phyloP scores from a whole-genome alignment of 2,329 filamentous ascomycete genomes.

The Penicillium paneum region DNA sequence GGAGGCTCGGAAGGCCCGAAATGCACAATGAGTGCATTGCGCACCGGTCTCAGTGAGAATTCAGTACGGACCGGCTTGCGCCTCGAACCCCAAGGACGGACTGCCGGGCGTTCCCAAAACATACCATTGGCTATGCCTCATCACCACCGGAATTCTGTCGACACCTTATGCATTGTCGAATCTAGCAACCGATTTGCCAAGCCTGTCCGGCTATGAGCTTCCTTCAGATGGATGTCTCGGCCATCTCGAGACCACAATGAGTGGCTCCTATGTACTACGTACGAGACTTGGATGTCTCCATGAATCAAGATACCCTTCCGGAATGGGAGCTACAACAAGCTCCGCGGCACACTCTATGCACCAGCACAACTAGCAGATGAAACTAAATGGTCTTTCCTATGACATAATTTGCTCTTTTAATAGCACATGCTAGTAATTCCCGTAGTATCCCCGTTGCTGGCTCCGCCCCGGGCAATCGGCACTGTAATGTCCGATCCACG shows the following conservation, averaged over 20 bases:
- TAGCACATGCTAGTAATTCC: not conserved
- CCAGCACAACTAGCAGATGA: not conserved
- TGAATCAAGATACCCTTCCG: slow-evolving; percentile 14
- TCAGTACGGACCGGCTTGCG: not conserved
- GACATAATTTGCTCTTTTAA: not conserved
- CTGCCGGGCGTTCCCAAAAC: not conserved
- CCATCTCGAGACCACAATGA: not conserved
- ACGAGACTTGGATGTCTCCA: slow-evolving; percentile 12
- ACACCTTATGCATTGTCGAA: not conserved
- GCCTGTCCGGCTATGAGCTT: not conserved
- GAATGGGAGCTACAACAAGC: slow-evolving; percentile 1
- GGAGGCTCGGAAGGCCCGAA: slow-evolving; percentile 36
- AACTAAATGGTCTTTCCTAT: not conserved
- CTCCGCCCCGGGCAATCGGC: slow-evolving; percentile 1
- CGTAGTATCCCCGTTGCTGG: slow-evolving; percentile 1
- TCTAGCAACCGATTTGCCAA: not conserved
- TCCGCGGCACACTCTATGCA: not conserved
- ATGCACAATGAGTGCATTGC: slow-evolving; percentile 20
- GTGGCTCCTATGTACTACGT: slow-evolving; percentile 4
- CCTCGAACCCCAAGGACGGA: not conserved
- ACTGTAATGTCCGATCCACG: slow-evolving; percentile 6
- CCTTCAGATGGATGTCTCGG: not conserved
- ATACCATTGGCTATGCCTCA: not conserved
- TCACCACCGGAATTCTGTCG: not conserved
- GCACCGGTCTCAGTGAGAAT: not conserved